Conservation (phyloP, 2,329 filamentous ascomycete genomes). For the Ilyonectria sp. region DNA sequence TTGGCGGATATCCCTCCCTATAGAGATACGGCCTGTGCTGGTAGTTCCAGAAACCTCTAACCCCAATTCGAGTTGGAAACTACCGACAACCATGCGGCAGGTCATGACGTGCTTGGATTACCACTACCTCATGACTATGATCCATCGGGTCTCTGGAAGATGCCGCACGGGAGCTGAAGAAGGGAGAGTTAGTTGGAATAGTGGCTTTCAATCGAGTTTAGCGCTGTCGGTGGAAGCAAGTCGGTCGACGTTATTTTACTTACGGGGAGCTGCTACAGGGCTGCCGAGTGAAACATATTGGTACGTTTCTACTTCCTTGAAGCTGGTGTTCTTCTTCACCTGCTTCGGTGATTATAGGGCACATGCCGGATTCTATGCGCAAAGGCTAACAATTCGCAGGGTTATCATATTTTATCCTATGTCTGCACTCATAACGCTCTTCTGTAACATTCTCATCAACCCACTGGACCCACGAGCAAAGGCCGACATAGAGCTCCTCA, state of each 20-base stretch:
- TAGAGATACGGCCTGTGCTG: constrained; percentile 60
- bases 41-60: constrained; percentile 49
- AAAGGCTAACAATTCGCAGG: constrained; percentile 51
- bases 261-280: constrained; percentile 58
- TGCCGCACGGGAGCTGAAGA: constrained; percentile 48
- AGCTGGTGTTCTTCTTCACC: no score
- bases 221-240: constrained; percentile 68
- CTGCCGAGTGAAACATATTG: constrained; percentile 64
- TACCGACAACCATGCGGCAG: constrained; percentile 57
- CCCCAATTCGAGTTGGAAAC: constrained; percentile 14
- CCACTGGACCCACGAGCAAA: constrained; percentile 59
- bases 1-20: constrained; percentile 65
- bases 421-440: constrained; percentile 66
- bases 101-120: constrained; percentile 68
- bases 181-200: constrained; percentile 53
- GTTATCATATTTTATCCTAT: constrained; percentile 69
- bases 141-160: constrained; percentile 67
- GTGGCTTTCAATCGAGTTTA: constrained; percentile 65
- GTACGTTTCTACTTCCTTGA: constrained; percentile 45
- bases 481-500: constrained; percentile 62
- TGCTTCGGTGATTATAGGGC: no score
- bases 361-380: no score
- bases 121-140: constrained; percentile 67
- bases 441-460: constrained; percentile 66
- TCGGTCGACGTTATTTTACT: constrained; percentile 65